Evolutionary conservation across 345 rosid genomes (phyloP).

Genomic region (Eucalyptus erythrocorys): DNA sequence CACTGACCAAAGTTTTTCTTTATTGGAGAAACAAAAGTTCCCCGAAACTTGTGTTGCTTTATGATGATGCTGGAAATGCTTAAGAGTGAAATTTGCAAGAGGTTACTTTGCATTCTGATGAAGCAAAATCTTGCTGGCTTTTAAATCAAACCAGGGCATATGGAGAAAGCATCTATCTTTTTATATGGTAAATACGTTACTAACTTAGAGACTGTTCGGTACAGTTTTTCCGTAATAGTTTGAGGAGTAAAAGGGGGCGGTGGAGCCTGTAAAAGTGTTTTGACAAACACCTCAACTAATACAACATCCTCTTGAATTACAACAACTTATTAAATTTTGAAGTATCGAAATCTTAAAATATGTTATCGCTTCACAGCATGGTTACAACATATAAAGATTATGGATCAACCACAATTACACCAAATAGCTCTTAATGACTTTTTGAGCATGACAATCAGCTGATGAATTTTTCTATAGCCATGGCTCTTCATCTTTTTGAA

Average conservation of each 20-base stretch:
- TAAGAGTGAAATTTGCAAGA: background rate
- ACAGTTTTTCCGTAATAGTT: rapidly evolving
- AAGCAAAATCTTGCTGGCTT: background rate
- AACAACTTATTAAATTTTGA: background rate
- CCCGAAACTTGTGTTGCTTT: background rate
- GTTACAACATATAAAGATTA: background rate
- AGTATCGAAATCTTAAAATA: background rate
- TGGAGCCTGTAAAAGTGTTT: background rate
- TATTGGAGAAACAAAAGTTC: background rate
- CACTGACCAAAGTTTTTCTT: background rate
- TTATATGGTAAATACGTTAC: background rate
- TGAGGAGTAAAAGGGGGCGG: background rate
- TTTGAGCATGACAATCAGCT: background rate
- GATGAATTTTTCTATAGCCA: background rate
- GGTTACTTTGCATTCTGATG: background rate
- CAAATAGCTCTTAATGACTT: background rate
- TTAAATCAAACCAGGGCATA: background rate
- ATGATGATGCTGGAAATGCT: background rate
- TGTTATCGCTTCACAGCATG: background rate
- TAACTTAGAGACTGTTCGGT: background rate
- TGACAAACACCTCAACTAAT: background rate
- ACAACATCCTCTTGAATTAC: background rate
- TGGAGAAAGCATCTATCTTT: background rate
- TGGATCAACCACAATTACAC: background rate
- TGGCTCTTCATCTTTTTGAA: background rate